Base-by-base conservation (phyloP, 345 rosid species). In the Garcia nutans region DNA sequence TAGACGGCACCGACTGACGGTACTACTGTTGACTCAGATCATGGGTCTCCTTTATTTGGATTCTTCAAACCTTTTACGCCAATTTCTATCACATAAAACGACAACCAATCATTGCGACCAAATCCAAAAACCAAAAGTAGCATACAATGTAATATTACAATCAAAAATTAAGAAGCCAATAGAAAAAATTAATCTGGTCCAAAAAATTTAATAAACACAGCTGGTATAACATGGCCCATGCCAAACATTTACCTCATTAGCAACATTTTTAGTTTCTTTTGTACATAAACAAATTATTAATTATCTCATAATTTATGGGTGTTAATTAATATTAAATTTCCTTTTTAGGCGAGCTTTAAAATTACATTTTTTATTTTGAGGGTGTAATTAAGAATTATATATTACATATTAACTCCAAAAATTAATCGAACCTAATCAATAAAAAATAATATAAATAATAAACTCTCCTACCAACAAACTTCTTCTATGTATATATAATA, bases 1-100 rank as follows among this genome's bases (percentile, higher is more conserved):
- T 22, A 70, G 70, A 9, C 79, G 70, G 70, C 75, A 54, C 79
- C 79, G 75, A 77, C 65, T 16, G 52, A 11, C 49, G 49, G 58
- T 33, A 24, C 50, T 47, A 12, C 50, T 47, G 13, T 37, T 47
- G 50, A 8, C 10, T 47, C 10, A 47, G 50, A 3, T 47, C 13
- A 13, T 8, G 50, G 56, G 37, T 42, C 33, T 16, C 8, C 2
- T 58, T 58, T 69, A 10, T 12, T 26, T 56, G 64, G 13, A 37
- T 57, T 42, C 42, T 9, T 33, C 13, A 12, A 19, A 0, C 11
- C 19, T 66, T 42, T 22, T 8, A 44, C 31, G 1, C 7, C 65
- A 16, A n/a, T 31, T 23, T 2, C 56, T 49, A 20, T 28, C 23
- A 31, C 76, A 63, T 67, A 64, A 54, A 20, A 23, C 54, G 52